A percentile compares a stretch with the other conserved stretches of the same genome.
Conservation (phyloP, 2,329 filamentous ascomycete species). For the Zalaria sp. region DNA sequence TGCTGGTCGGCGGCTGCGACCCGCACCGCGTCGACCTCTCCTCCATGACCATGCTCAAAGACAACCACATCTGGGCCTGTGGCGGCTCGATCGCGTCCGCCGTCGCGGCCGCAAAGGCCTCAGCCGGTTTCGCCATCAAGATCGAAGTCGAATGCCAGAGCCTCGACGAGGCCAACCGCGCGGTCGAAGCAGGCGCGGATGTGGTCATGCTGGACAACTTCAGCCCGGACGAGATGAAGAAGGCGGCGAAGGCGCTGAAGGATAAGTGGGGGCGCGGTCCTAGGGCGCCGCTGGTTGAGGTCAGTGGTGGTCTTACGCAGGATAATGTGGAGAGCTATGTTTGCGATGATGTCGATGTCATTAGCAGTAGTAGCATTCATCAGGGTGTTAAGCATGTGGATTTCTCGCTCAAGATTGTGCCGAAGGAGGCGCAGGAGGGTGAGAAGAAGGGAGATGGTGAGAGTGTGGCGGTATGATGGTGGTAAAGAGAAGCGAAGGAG, state of each 20-base stretch:
- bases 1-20: constrained; percentile 87
- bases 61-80: constrained; percentile 93
- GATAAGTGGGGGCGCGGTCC: constrained; percentile 56
- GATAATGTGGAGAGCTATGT: constrained; percentile 74
- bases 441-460: constrained; percentile 3
- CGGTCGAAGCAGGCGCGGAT: constrained; percentile 80
- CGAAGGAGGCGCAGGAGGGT: constrained; percentile 17
- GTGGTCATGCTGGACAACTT: constrained; percentile 98
- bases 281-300: constrained; percentile 68
- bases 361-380: constrained; percentile 93
- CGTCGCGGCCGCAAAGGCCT: constrained; percentile 67
- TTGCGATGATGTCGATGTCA: constrained; percentile 75
- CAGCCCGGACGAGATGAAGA: constrained; percentile 59
- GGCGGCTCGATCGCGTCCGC: constrained; percentile 71
- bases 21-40: constrained; percentile 76
- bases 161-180: constrained; percentile 79
- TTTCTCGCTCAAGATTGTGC: constrained; percentile 81
- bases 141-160: constrained; percentile 91
- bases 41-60: constrained; percentile 97
- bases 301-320: constrained; percentile 77
- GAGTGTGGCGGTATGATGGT: neutral
- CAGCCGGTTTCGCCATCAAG: constrained; percentile 82
- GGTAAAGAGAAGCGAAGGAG: no score
- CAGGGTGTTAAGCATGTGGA: constrained; percentile 90
- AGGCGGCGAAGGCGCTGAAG: constrained; percentile 63